These are phyloP conservation scores for Ustilaginoidea virens DNA, from an alignment of 2,329 filamentous ascomycete species.

Conservation along the genomic window DNA sequence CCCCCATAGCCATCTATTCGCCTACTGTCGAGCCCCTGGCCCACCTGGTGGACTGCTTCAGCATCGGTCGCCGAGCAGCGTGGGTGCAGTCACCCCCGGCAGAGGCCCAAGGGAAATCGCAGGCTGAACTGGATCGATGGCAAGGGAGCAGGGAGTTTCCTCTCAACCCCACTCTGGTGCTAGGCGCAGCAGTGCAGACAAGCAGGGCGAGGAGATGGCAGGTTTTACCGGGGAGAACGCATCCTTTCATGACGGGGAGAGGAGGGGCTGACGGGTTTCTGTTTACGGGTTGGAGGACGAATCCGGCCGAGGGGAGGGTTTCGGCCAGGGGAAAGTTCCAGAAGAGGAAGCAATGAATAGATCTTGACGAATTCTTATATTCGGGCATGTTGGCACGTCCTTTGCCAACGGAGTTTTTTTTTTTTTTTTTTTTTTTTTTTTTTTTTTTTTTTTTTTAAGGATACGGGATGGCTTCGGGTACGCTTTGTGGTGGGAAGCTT, in stretches of 20 bases:
- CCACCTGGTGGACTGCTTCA: constrained; percentile 69
- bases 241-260: constrained; percentile 80
- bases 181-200: constrained; percentile 69
- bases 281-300: constrained; percentile 67
- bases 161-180: constrained; percentile 69
- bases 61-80: constrained; percentile 60
- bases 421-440: neutral
- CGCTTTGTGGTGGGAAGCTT: too few species aligned
- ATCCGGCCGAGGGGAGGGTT: constrained; percentile 65
- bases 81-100: constrained; percentile 44
- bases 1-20: constrained; percentile 73
- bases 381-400: too few species aligned
- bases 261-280: constrained; percentile 86
- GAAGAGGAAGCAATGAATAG: constrained; percentile 38
- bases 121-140: constrained; percentile 39
- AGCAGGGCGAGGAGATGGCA: constrained; percentile 72
- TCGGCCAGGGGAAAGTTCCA: constrained; percentile 71
- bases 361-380: too few species aligned
- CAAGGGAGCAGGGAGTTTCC: constrained; percentile 61
- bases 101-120: constrained; percentile 26
- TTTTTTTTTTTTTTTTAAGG: too few species aligned
- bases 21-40: constrained; percentile 67
- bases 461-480: too few species aligned
- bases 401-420: neutral
- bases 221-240: constrained; percentile 78